phyloP scores from a whole-genome alignment of 1,284 basidiomycete genomes.

The Tetrapyrgos nigripes region DNA sequence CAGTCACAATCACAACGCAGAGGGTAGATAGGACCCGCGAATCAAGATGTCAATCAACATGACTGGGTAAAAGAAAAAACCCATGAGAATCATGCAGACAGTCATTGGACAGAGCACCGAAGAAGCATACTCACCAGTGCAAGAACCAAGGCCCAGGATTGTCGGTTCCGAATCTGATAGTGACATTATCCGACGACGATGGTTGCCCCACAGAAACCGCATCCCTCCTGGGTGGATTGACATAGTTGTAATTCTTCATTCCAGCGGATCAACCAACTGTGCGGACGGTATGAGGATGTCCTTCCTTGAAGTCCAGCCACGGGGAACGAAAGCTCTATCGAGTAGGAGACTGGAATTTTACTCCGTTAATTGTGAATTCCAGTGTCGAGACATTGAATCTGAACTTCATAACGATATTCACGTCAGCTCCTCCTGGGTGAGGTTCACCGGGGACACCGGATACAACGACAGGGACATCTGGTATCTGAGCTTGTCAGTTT shows the following conservation, averaged over 20 bases:
- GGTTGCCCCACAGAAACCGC: slow-evolving; percentile 35
- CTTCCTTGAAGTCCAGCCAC: neutral
- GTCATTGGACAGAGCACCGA: neutral
- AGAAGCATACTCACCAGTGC: slow-evolving; percentile 49
- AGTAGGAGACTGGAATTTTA: neutral
- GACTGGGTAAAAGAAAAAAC: slow-evolving; percentile 32
- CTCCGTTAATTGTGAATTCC: slow-evolving; percentile 26
- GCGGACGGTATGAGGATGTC: slow-evolving; percentile 16
- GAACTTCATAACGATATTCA: slow-evolving; percentile 40
- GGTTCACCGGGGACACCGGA: slow-evolving; percentile 45
- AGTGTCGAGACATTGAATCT: slow-evolving; percentile 25
- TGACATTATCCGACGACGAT: slow-evolving; percentile 29
- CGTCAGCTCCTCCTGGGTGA: slow-evolving; percentile 42
- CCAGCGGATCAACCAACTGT: slow-evolving; percentile 30
- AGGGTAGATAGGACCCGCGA: slow-evolving; percentile 25
- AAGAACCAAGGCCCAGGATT: slow-evolving; percentile 50
- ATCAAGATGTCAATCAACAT: slow-evolving; percentile 56
- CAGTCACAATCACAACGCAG: neutral
- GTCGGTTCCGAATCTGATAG: slow-evolving; percentile 42
- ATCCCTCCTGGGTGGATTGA: slow-evolving; percentile 31
- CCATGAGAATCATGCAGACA: neutral
- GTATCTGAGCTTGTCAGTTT: too few species aligned
- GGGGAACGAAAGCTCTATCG: slow-evolving; percentile 42
- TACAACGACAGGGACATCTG: slow-evolving; percentile 34
- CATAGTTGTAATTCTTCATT: slow-evolving; percentile 45